Evolutionary conservation across 345 rosid species (phyloP).

Genomic region (Nasturtium officinale): DNA sequence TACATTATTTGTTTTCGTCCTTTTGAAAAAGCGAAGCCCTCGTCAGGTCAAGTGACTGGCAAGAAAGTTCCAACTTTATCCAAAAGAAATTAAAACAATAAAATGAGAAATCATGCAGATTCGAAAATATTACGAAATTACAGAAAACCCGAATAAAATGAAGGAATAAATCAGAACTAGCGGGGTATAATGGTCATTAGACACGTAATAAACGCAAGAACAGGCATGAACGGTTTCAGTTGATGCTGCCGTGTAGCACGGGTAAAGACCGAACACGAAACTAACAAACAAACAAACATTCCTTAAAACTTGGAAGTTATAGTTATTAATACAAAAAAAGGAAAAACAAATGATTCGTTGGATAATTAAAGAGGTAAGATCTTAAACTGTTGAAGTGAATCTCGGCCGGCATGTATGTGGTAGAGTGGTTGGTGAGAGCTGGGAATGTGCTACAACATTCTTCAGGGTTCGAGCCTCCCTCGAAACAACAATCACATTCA

Average conservation of each 20-base stretch:
- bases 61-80: neutral
- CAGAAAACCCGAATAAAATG: neutral
- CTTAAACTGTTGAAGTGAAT: neutral
- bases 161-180: neutral
- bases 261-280: conserved; percentile 3
- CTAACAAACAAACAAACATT: conserved; percentile 10
- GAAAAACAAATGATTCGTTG: neutral
- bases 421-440: too few relatives aligned
- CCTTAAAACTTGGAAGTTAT: neutral
- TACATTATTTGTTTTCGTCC: too few relatives aligned
- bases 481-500: too few relatives aligned
- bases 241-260: conserved; percentile 9
- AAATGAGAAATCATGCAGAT: neutral
- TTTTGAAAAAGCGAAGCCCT: conserved; percentile 9
- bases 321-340: neutral
- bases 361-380: neutral
- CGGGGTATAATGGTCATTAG: conserved; percentile 1
- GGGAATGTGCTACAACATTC: too few relatives aligned
- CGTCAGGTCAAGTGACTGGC: conserved; percentile 10
- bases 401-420: too few relatives aligned
- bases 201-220: neutral
- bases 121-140: neutral
- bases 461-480: too few relatives aligned
- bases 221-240: conserved; percentile 13
- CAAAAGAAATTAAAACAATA: neutral